Evolutionary conservation across 306 rosid genomes (phyloP).

Genomic region (Coriaria nepalensis): DNA sequence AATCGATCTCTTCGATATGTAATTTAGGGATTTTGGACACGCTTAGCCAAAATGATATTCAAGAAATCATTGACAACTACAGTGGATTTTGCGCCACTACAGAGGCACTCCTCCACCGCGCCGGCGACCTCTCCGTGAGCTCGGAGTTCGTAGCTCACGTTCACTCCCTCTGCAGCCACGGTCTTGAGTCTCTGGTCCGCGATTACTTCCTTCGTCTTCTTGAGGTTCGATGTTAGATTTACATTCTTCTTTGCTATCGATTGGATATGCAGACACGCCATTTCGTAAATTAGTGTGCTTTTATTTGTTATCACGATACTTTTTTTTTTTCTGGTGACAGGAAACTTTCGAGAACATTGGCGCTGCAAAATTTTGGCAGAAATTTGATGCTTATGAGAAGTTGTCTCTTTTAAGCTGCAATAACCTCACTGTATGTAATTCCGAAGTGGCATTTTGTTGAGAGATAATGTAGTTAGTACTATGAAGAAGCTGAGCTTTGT

Average conservation of each 20-base stretch:
- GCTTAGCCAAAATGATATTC: slow-evolving; percentile 27
- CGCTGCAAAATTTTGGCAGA: slow-evolving; percentile 68
- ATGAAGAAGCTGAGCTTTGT: not conserved
- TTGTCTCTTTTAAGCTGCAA: slow-evolving; percentile 20
- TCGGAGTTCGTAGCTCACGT: slow-evolving; percentile 43
- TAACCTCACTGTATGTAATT: slow-evolving; percentile 26
- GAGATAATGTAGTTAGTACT: not conserved
- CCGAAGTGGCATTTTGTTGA: not conserved
- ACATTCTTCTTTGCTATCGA: not conserved
- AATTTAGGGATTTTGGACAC: slow-evolving; percentile 34
- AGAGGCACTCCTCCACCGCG: slow-evolving; percentile 35
- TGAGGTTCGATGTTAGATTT: slow-evolving; percentile 29
- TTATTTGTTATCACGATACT: not conserved
- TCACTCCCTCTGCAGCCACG: slow-evolving; percentile 47
- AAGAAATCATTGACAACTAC: slow-evolving; percentile 36
- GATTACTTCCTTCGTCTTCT: slow-evolving; percentile 63
- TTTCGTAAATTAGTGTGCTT: not conserved
- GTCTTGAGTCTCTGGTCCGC: slow-evolving; percentile 52
- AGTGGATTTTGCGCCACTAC: slow-evolving; percentile 46
- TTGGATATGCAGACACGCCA: not conserved
- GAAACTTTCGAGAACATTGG: slow-evolving; percentile 63
- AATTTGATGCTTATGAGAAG: slow-evolving; percentile 42
- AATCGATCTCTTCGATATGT: slow-evolving; percentile 22
- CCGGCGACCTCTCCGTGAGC: slow-evolving; percentile 46
- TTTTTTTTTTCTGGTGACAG: slow-evolving; percentile 18